Base-by-base conservation (phyloP, 345 rosid genomes). In the Arabidopsis arenosa region DNA sequence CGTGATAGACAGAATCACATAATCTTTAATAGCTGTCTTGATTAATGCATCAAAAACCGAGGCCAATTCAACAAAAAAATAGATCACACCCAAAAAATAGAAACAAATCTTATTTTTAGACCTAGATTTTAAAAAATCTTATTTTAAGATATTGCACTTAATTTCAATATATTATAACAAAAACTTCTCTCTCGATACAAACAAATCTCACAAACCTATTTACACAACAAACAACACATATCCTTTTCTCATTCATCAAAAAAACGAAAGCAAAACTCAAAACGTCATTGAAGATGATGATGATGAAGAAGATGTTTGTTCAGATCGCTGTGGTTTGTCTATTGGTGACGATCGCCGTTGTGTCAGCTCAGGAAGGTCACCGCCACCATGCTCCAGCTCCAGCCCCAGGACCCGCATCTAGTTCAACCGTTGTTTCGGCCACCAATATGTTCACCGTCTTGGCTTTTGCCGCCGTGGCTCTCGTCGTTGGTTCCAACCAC, bases 241-340 rank as follows among this genome's bases (percentile, higher is more conserved):
- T 56, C 30, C 64, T 77, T 45, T 15, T 66, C 66, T 60, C 71
- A 71, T 77, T 32, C 62, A 64, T 63, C 66, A 14, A 44, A 17
- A 36, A 63, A 63, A 39, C 36, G 21, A 15, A 77, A 64, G 4
- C 57, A 55, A 69, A 62, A 62, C 70, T 1, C 8, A 18, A 52
- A 2, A 9, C 3, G 18, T 12, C 41, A 32, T 9, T 21, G 5
- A 52, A 10, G 12, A 69, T 11, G 32, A 62, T 68, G 69, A 77
- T 55, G 76, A 77, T 47, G 80, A 77, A 56, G 76, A 77, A 77
- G 32, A 64, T 77, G 80, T 65, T 70, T 65, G 68, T 77, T 70
- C 80, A 77, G 47, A 77, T 71, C 62, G 62, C 76, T 30, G 5
- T 77, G 54, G 23, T 71, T 71, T 77, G 76, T 65, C 47, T 77